A percentile compares a stretch with the other conserved stretches of the same genome.
Evolutionary conservation across 495 filamentous ascomycete species (phyloP).

Genomic region (Xylaria longipes): DNA sequence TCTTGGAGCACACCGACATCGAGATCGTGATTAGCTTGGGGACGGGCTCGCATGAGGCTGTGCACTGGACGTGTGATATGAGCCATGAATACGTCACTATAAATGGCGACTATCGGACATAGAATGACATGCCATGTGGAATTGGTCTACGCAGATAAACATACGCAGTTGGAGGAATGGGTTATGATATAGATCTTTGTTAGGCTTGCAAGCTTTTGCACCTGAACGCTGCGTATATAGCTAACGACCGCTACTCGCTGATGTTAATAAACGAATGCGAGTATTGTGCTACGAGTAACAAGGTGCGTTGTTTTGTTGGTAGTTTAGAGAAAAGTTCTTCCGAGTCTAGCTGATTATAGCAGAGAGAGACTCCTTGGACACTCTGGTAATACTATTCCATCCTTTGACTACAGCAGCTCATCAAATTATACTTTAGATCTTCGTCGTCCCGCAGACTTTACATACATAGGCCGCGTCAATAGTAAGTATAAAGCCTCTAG

Average conservation of each 20-base stretch:
- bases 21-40: conserved; percentile 81
- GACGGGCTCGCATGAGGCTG: conserved; percentile 73
- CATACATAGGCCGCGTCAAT: too few species aligned
- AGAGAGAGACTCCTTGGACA: neutral
- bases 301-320: neutral
- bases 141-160: neutral
- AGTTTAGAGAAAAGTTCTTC: neutral
- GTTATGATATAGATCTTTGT: conserved; percentile 3
- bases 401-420: too few species aligned
- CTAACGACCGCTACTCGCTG: neutral
- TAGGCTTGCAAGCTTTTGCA: neutral
- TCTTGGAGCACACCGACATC: conserved; percentile 84
- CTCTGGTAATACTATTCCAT: too few species aligned
- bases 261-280: neutral
- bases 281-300: neutral
- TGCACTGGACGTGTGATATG: conserved; percentile 96
- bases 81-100: conserved; percentile 98
- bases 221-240: neutral
- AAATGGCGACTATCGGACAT: conserved; percentile 90
- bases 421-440: too few species aligned
- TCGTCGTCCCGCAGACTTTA: too few species aligned
- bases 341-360: neutral
- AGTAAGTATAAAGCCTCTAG: too few species aligned
- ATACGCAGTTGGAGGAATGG: neutral
- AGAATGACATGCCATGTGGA: neutral